Conservation (phyloP, 495 filamentous ascomycete genomes). For the Beverwykella pulmonaria region DNA sequence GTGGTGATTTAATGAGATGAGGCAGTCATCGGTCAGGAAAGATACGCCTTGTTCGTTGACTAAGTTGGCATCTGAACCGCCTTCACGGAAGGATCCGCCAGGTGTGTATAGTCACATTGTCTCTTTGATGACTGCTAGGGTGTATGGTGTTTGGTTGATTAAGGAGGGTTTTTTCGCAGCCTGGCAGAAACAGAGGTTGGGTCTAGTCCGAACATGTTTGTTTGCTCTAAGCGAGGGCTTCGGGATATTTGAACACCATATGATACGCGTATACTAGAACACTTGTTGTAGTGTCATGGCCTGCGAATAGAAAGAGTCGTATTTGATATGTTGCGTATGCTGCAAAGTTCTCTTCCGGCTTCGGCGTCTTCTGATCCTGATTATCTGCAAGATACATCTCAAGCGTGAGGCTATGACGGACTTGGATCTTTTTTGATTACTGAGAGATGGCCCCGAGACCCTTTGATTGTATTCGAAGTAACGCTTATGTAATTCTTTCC, state of each 20-base stretch:
- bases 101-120: constrained; percentile 20
- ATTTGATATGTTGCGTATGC: constrained; percentile 16
- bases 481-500: no score
- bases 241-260: constrained; percentile 52
- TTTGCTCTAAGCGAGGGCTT: constrained; percentile 21
- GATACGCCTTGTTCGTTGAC: constrained; percentile 35
- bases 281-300: constrained; percentile 55
- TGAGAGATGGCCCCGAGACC: no score
- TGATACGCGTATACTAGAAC: constrained; percentile 50
- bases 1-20: constrained; percentile 26
- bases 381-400: no score
- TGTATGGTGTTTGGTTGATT: constrained; percentile 24
- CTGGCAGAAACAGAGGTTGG: background rate
- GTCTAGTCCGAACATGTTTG: constrained; percentile 10
- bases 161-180: constrained; percentile 16
- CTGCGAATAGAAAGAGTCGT: constrained; percentile 51
- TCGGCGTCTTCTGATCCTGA: background rate
- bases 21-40: constrained; percentile 38
- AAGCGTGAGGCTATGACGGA: no score
- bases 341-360: constrained; percentile 17
- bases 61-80: constrained; percentile 16
- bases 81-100: constrained; percentile 17
- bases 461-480: no score
- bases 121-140: constrained; percentile 31
- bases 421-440: no score